Evolutionary conservation across 2,329 filamentous ascomycete species (phyloP).

Genomic region (Elsinoe ampelina): DNA sequence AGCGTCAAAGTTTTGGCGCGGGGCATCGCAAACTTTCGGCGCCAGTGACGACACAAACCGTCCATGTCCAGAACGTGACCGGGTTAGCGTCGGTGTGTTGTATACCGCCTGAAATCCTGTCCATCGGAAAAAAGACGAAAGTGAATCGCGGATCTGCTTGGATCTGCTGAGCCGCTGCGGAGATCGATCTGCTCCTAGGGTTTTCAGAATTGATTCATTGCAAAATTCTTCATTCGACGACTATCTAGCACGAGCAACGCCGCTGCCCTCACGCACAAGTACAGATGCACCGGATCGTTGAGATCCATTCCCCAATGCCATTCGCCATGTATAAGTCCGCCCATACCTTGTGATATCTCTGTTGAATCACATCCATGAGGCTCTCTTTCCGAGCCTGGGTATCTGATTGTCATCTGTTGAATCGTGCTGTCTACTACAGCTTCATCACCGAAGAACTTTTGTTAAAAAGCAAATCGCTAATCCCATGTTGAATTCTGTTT

Average conservation of each 20-base stretch:
- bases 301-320: neutral
- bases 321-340: slow-evolving; percentile 9
- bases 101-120: neutral
- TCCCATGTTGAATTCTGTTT: slow-evolving; percentile 13
- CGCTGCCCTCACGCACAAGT: neutral
- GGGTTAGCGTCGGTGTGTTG: neutral
- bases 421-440: slow-evolving; percentile 7
- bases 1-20: neutral
- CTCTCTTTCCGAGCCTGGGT: neutral
- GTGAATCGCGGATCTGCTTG: too few species aligned
- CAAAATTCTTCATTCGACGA: slow-evolving; percentile 6
- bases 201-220: neutral
- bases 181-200: neutral
- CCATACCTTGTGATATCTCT: neutral
- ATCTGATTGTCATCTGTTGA: slow-evolving; percentile 9
- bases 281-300: slow-evolving; percentile 10
- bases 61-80: neutral
- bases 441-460: slow-evolving; percentile 6
- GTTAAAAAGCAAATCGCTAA: slow-evolving; percentile 13
- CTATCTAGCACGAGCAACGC: slow-evolving; percentile 4
- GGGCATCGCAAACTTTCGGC: neutral
- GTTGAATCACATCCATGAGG: slow-evolving; percentile 6
- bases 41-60: neutral
- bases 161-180: neutral
- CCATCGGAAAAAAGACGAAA: too few species aligned